Percentiles rank a stretch among this genome's conserved stretches.
Evolutionary conservation across 371 early-diverging fungal species (phyloP).

Genomic region (Saksenaea oblongispora): DNA sequence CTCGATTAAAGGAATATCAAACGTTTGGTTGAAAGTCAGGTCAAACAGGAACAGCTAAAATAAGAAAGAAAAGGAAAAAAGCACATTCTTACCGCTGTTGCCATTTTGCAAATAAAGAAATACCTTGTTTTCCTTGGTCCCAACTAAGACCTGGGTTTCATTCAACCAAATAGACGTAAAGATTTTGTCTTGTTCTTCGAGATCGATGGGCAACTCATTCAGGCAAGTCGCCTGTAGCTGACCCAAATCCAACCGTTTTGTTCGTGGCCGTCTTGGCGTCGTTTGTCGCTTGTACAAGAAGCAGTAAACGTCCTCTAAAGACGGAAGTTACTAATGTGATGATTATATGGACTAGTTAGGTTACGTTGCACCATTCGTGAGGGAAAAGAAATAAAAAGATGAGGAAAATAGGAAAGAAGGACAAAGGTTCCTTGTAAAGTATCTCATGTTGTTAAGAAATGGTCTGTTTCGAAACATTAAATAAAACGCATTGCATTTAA

Average conservation of each 20-base stretch:
- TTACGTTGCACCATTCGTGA: background rate
- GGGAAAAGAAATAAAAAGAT: background rate
- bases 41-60: conserved; percentile 9
- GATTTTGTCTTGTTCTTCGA: conserved; percentile 54
- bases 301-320: background rate
- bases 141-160: conserved; percentile 51
- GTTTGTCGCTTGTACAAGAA: background rate
- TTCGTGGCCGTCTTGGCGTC: background rate
- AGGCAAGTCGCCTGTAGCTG: background rate
- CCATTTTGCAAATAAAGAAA: background rate
- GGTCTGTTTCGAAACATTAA: conserved; percentile 5
- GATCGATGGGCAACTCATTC: background rate
- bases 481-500: conserved; percentile 1
- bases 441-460: conserved; percentile 3
- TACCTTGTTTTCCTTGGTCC: conserved; percentile 66
- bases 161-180: conserved; percentile 62
- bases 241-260: background rate
- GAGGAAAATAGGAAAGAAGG: background rate
- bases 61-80: conserved; percentile 8
- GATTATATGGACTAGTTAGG: background rate
- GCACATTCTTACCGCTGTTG: background rate
- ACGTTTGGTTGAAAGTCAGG: background rate
- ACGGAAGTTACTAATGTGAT: background rate
- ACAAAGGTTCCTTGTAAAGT: background rate
- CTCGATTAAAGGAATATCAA: conserved; percentile 4